Base-by-base conservation (phyloP, 140 eudicot species). In the Erigeron philadelphicus region DNA sequence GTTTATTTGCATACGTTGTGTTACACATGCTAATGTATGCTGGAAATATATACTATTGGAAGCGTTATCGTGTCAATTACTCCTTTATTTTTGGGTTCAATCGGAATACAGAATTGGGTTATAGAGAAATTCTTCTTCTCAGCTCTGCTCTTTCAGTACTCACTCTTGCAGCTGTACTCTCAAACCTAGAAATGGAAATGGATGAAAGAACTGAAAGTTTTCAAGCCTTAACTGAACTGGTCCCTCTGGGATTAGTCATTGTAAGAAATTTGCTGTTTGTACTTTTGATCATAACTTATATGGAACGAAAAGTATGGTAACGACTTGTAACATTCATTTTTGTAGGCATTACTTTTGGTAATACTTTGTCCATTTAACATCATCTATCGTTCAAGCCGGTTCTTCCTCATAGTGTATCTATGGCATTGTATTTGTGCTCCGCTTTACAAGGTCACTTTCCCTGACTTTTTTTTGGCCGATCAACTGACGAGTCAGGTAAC, bases 401-500 rank as follows among this genome's bases (percentile, higher is more conserved):
- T 81, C 78, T 73, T 74, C 59, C 65, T 81, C n/a, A 76, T 81
- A 16, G 70, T 44, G 17, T 68, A 47, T 67, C 55, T 73, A 8
- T 69, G 81, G 79, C 80, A 66, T 15, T 70, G 75, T 58, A 66
- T 78, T 52, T 73, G 76, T 18, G 82, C 83, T 70, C 85, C 85
- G 69, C 73, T 81, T 41, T 78, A 73, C 72, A 64, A 64, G 84
- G 81, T 85, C 66, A 85, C 83, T 15, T 79, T 88, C 63, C 80
- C 87, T 5, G 89, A 85, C 68, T 85, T 85, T 73, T 85, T 85
- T 80, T 75, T 88, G 84, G 92, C 85, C 2, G 95, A 85, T 67
- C 95, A 88, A 79, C 43, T 88, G 23, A 82, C 90, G 8, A 87
- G 95, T 76, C 95, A 87, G 92, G 92, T 85, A 72, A n/a, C 41